Evolutionary conservation across 2,329 filamentous ascomycete species (phyloP).

Genomic region (Aureobasidium sp.): DNA sequence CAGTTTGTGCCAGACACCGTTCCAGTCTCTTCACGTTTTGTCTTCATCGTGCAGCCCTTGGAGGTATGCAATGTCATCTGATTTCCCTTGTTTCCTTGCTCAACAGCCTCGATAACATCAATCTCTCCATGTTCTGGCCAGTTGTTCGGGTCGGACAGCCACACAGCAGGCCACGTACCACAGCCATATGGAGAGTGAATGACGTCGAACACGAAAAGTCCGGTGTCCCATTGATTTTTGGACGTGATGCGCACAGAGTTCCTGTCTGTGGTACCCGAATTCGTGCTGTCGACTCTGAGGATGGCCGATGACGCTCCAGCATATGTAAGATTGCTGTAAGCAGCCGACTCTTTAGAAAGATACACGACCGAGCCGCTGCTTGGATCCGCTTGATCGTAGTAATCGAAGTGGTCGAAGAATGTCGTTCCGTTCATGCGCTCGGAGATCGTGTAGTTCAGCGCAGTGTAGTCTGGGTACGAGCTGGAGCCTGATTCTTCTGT

Average conservation of each 20-base stretch:
- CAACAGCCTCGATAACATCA: conserved; percentile 32
- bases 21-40: conserved; percentile 30
- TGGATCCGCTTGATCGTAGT: conserved; percentile 42
- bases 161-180: conserved; percentile 59
- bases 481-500: not conserved
- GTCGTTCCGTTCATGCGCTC: conserved; percentile 35
- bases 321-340: conserved; percentile 24
- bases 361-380: conserved; percentile 46
- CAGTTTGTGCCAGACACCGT: conserved; percentile 25
- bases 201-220: conserved; percentile 61
- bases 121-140: conserved; percentile 46
- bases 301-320: conserved; percentile 23
- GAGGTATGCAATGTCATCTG: conserved; percentile 28
- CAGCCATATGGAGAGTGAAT: conserved; percentile 58
- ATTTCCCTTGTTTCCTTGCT: conserved; percentile 27
- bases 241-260: conserved; percentile 59
- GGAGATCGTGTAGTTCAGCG: conserved; percentile 22
- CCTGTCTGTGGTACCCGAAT: conserved; percentile 40
- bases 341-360: conserved; percentile 20
- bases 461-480: conserved; percentile 25
- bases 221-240: conserved; percentile 52
- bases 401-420: conserved; percentile 46
- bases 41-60: conserved; percentile 26
- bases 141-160: conserved; percentile 54
- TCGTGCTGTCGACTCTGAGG: conserved; percentile 23